Percentiles rank a stretch among this genome's conserved stretches.
Conservation (phyloP, 2,329 filamentous ascomycete species). For the Colletotrichum graminicola region DNA sequence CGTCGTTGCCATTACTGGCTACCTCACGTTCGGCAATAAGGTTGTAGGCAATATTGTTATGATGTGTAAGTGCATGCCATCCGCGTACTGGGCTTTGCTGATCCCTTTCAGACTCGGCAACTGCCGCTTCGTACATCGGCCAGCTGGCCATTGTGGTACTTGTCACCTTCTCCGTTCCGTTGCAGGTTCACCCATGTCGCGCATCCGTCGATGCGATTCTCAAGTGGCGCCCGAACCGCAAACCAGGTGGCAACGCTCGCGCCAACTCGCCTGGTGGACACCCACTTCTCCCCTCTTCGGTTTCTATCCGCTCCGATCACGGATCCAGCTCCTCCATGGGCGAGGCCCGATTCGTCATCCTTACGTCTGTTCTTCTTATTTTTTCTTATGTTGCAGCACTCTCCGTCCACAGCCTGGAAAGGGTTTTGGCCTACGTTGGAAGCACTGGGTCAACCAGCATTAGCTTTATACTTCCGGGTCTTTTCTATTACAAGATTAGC, state of each 20-base stretch:
- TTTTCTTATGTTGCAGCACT: conserved; percentile 89
- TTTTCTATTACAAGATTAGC: conserved; percentile 99
- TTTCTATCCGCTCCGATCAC: conserved; percentile 61
- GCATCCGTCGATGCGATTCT: conserved; percentile 96
- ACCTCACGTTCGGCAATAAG: conserved; percentile 92
- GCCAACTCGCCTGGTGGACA: conserved; percentile 57
- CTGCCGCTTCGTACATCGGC: conserved; percentile 88
- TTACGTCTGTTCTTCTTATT: conserved; percentile 88
- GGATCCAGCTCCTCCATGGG: conserved; percentile 76
- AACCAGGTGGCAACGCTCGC: conserved; percentile 54
- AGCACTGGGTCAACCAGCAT: conserved; percentile 95
- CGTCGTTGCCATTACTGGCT: conserved; percentile 93
- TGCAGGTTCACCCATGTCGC: conserved; percentile 95
- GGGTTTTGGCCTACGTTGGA: conserved; percentile 94
- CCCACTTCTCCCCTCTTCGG: conserved; percentile 56
- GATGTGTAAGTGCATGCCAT: conserved; percentile 74
- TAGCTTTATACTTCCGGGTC: conserved; percentile 93
- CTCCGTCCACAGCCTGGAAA: conserved; percentile 89
- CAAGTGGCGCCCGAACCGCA: conserved; percentile 81
- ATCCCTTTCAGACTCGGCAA: conserved; percentile 69
- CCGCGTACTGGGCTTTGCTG: conserved; percentile 35
- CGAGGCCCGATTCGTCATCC: conserved; percentile 87
- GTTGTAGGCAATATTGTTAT: conserved; percentile 93
- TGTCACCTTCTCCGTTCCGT: conserved; percentile 94
- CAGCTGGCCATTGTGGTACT: conserved; percentile 95